Evolutionary conservation across 2,329 filamentous ascomycete species (phyloP).

Genomic region (Knufia petricola): DNA sequence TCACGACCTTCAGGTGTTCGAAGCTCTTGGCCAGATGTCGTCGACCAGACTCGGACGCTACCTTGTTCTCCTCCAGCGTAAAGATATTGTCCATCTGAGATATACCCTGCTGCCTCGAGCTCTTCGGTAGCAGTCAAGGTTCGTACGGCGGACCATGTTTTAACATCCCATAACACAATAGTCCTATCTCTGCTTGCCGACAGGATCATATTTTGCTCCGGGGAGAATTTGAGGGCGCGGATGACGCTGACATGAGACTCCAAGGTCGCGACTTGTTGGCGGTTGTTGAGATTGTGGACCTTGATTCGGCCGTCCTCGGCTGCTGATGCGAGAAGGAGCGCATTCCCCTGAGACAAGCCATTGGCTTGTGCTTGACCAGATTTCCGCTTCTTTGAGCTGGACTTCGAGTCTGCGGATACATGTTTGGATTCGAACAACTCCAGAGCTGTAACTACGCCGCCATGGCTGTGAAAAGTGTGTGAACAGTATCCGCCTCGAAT

Average conservation of each 20-base stretch:
- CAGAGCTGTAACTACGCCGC: slow-evolving; percentile 80
- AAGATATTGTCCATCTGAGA: slow-evolving; percentile 59
- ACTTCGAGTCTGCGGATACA: background rate
- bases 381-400: slow-evolving; percentile 26
- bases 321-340: slow-evolving; percentile 69
- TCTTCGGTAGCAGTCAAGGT: slow-evolving; percentile 78
- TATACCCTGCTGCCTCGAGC: slow-evolving; percentile 73
- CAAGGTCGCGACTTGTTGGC: slow-evolving; percentile 63
- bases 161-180: slow-evolving; percentile 80
- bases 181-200: slow-evolving; percentile 90
- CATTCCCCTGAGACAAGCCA: slow-evolving; percentile 29
- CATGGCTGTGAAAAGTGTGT: slow-evolving; percentile 89
- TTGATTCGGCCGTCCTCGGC: slow-evolving; percentile 88
- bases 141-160: slow-evolving; percentile 71
- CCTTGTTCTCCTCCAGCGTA: slow-evolving; percentile 82
- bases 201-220: slow-evolving; percentile 63
- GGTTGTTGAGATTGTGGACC: slow-evolving; percentile 84
- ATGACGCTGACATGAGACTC: slow-evolving; percentile 95
- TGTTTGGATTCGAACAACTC: slow-evolving; percentile 68
- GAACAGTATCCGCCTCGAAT: slow-evolving; percentile 78
- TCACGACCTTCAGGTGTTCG: slow-evolving; percentile 60
- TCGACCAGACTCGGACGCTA: slow-evolving; percentile 72
- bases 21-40: slow-evolving; percentile 65
- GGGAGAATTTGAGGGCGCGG: slow-evolving; percentile 73
- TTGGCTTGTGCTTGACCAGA: slow-evolving; percentile 34